Conservation (phyloP, 2,329 filamentous ascomycete genomes). For the Monosporascus sp. region DNA sequence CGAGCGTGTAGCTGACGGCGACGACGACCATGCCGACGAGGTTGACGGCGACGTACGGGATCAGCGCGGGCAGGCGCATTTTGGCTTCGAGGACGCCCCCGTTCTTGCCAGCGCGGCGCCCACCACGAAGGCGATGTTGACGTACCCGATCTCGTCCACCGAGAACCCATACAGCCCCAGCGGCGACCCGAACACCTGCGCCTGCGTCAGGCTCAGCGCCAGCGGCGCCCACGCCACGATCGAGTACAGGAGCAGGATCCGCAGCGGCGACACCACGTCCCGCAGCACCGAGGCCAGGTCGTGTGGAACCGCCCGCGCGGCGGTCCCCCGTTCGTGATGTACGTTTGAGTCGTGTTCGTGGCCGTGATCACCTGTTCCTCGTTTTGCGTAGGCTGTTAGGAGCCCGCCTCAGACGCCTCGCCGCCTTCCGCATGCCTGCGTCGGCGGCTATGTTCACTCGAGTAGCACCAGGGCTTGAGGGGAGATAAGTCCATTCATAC, state of each 20-base stretch:
- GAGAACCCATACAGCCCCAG: constrained; percentile 36
- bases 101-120: constrained; percentile 35
- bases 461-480: neutral
- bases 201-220: constrained; percentile 46
- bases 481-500: constrained; percentile 17
- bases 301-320: constrained; percentile 14
- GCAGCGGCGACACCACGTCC: constrained; percentile 23
- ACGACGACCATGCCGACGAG: constrained; percentile 40
- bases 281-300: constrained; percentile 13
- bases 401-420: neutral
- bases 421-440: constrained; percentile 1
- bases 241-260: constrained; percentile 22
- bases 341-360: neutral
- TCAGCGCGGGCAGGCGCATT: constrained; percentile 36
- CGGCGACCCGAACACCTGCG: constrained; percentile 37
- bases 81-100: constrained; percentile 40
- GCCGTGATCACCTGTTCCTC: neutral
- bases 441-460: constrained; percentile 1
- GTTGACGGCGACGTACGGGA: constrained; percentile 37
- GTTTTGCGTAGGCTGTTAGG: constrained; percentile 4
- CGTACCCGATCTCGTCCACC: constrained; percentile 38
- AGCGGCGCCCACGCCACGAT: constrained; percentile 25
- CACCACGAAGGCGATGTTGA: constrained; percentile 40
- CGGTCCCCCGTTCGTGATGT: constrained; percentile 14
- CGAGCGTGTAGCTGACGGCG: constrained; percentile 36